Evolutionary conservation across 306 rosid species (phyloP).

Genomic region (Glycyrrhiza uralensis): DNA sequence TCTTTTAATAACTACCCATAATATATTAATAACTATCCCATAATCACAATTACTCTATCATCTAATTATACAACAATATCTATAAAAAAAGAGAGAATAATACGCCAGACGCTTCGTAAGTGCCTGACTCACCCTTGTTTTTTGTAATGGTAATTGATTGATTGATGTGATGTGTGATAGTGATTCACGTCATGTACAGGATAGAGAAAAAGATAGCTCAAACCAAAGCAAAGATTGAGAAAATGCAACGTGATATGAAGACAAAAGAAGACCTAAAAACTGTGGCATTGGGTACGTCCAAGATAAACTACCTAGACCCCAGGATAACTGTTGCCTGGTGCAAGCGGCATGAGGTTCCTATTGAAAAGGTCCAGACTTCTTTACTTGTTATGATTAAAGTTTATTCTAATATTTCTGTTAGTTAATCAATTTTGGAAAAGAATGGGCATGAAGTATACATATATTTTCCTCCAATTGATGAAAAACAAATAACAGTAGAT

Average conservation of each 20-base stretch:
- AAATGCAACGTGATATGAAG: slow-evolving; percentile 77
- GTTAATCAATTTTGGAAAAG: neutral
- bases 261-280: slow-evolving; percentile 92
- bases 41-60: too few relatives aligned
- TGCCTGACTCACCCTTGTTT: too few relatives aligned
- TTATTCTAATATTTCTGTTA: neutral
- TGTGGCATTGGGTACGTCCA: slow-evolving; percentile 94
- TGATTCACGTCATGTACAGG: slow-evolving; percentile 39
- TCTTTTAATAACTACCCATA: too few relatives aligned
- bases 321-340: slow-evolving; percentile 98
- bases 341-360: slow-evolving; percentile 96
- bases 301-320: slow-evolving; percentile 94
- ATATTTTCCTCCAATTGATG: neutral
- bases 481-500: neutral
- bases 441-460: neutral
- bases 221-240: slow-evolving; percentile 70
- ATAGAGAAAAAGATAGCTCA: slow-evolving; percentile 72
- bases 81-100: too few relatives aligned
- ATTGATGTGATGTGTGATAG: slow-evolving; percentile 17
- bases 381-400: neutral
- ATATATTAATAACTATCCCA: too few relatives aligned
- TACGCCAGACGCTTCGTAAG: too few relatives aligned
- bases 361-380: slow-evolving; percentile 69
- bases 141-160: too few relatives aligned
- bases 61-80: too few relatives aligned